phyloP scores from a whole-genome alignment of 495 filamentous ascomycete species.

The Cairneyella variabilis region DNA sequence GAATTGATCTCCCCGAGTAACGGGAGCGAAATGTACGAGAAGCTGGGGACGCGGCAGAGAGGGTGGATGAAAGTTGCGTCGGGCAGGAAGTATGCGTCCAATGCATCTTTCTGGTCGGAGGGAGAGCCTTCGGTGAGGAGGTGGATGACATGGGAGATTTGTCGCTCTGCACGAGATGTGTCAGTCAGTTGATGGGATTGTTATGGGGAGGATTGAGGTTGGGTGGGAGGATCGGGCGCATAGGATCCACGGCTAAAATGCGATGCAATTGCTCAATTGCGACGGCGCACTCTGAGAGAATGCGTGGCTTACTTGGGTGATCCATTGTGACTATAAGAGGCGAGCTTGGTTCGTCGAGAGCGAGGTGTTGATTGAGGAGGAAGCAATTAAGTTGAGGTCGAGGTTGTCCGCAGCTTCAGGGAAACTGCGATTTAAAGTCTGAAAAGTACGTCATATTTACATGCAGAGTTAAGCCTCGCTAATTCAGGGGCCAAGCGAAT shows the following conservation, averaged over 20 bases:
- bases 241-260: background rate
- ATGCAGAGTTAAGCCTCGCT: too few relatives aligned
- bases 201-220: background rate
- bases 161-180: slow-evolving; percentile 24
- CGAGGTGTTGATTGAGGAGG: too few relatives aligned
- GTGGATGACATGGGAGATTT: slow-evolving; percentile 59
- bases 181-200: too few relatives aligned
- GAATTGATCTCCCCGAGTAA: slow-evolving; percentile 48
- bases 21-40: slow-evolving; percentile 36
- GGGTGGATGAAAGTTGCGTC: slow-evolving; percentile 74
- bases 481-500: too few relatives aligned
- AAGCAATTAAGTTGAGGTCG: too few relatives aligned
- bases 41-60: slow-evolving; percentile 68
- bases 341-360: too few relatives aligned
- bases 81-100: slow-evolving; percentile 67
- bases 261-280: background rate
- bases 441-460: too few relatives aligned
- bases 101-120: slow-evolving; percentile 52
- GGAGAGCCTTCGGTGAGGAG: slow-evolving; percentile 62
- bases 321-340: too few relatives aligned
- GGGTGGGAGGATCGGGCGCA: background rate
- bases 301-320: slow-evolving; percentile 24
- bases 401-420: too few relatives aligned
- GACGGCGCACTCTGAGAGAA: background rate
- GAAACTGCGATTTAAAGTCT: too few relatives aligned